Evolutionary conservation across 2,329 filamentous ascomycete species (phyloP).

Genomic region (Colletotrichum lini): DNA sequence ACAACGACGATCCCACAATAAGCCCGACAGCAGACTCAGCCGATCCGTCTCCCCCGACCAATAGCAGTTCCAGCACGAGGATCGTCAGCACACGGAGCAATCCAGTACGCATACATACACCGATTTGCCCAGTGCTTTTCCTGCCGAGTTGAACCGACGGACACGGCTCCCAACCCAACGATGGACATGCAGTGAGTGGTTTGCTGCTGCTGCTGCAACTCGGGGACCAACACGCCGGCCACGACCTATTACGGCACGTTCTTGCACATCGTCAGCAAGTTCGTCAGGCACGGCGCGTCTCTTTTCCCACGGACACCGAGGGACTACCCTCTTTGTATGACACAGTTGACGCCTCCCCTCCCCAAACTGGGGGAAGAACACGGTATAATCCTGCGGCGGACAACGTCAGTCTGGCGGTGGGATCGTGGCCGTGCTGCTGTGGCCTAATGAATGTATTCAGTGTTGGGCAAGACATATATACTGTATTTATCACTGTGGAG

Average conservation of each 20-base stretch:
- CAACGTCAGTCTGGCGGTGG: conserved; percentile 28
- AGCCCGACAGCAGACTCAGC: conserved; percentile 29
- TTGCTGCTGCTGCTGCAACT: conserved; percentile 7
- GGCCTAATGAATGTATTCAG: too few relatives aligned
- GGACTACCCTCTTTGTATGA: background rate
- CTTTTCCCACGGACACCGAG: background rate
- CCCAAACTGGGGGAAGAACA: conserved; percentile 4
- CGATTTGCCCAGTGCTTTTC: conserved; percentile 13
- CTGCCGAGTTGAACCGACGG: conserved; percentile 6
- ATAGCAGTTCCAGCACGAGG: conserved; percentile 12
- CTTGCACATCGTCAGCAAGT: conserved; percentile 21
- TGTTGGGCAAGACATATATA: too few relatives aligned
- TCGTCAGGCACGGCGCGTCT: conserved; percentile 31
- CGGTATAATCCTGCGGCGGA: conserved; percentile 4
- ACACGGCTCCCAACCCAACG: conserved; percentile 15
- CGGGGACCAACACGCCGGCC: background rate
- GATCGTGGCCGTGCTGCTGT: conserved; percentile 4
- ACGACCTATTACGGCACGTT: conserved; percentile 17
- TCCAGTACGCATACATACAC: background rate
- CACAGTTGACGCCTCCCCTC: background rate
- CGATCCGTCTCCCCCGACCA: conserved; percentile 25
- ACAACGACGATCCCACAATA: conserved; percentile 39
- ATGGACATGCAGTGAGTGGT: background rate
- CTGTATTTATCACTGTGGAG: too few relatives aligned
- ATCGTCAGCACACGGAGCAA: conserved; percentile 31